Evolutionary conservation across 2,329 filamentous ascomycete genomes (phyloP), one percentile per base, ranked within the genome.

Genomic region (Hymenoscyphus occultus): DNA sequence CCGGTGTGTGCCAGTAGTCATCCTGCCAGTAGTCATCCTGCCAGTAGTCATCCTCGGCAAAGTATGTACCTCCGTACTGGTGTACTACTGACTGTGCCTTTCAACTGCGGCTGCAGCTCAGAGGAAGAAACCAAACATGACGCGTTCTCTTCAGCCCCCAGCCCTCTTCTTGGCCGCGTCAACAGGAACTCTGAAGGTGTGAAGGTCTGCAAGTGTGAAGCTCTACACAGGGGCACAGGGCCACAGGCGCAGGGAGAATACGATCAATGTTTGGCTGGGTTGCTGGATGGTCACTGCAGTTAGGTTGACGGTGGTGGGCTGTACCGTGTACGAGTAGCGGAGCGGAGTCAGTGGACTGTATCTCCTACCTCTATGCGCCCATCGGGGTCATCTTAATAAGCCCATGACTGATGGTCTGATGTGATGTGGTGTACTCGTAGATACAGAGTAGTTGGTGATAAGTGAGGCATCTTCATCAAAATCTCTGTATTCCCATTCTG

Each of bases 261-360:
- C 45, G 45, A 51, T 51, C 6, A 51, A 22, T 51, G 45, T 51
- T 51, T 51, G 45, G 45, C 45, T 51, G 45, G 45, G 45, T 9
- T 22, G 45, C 22, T 51, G 19, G 7, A 35, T 35, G 35, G 35
- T 10, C 35, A 35, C 35, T 22, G 45, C n/a, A 22, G n/a, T 19
- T 22, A 22, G 22, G 22, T 28, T 28, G 28, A 28, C 3, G 28
- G 28, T 28, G 28, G 28, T 28, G 28, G 28, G 28, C 28, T 28
- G 28, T 28, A 45, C 42, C 7, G 14, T 19, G 42, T 14, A 28
- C 28, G 28, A 28, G 28, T 28, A 28, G 28, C 28, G 28, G 28
- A 28, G 28, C 28, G 28, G 28, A 28, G 28, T 28, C 28, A 3
- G 28, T 28, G 28, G 28, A 28, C 2, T 28, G 28, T 28, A 51